Evolutionary conservation across 1,139 yeast species (phyloP).

Genomic region (Taiozyma sp.): DNA sequence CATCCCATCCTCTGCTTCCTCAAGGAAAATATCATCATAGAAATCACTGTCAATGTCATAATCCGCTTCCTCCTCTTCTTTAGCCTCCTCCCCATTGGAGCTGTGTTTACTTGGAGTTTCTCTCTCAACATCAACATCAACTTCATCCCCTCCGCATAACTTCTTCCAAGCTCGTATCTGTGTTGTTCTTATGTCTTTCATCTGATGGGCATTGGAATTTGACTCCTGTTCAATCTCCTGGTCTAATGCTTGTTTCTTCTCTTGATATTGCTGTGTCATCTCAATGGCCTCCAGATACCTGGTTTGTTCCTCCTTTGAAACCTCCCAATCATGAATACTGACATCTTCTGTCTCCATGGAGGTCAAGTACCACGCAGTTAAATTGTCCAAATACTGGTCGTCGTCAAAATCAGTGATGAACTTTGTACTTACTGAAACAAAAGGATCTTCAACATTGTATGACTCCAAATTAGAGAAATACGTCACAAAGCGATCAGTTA

Average conservation of each 20-base stretch:
- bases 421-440: not conserved
- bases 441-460: not conserved
- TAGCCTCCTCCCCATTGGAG: not conserved
- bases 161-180: not conserved
- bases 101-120: not conserved
- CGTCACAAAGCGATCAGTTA: not conserved
- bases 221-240: not conserved
- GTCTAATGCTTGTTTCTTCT: not conserved
- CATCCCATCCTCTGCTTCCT: not conserved
- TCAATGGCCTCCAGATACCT: not conserved
- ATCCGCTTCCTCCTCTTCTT: not conserved
- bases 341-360: not conserved
- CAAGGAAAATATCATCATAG: not conserved
- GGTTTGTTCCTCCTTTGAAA: not conserved
- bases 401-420: not conserved
- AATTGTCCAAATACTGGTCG: not conserved
- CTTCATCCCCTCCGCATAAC: not conserved
- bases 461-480: not conserved
- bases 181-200: not conserved
- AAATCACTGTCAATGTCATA: not conserved
- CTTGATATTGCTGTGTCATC: not conserved
- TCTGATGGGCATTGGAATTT: constrained; percentile 1
- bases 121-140: not conserved
- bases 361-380: not conserved
- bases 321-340: not conserved